phyloP scores from a whole-genome alignment of 768 basidiomycete genomes.

The Pholiota microspora region DNA sequence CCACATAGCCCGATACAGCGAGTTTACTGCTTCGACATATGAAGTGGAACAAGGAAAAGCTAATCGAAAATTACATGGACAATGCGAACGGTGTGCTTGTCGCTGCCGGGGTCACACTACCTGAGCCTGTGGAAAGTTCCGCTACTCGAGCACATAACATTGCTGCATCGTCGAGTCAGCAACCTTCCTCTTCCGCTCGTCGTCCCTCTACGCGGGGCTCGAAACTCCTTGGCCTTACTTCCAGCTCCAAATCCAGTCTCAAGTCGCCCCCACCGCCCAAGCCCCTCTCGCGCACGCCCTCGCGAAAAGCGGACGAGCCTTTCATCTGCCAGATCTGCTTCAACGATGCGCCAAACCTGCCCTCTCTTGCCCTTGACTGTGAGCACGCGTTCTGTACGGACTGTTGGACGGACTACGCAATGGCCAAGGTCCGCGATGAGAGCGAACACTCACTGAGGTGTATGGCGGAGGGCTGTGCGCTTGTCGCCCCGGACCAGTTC shows the following conservation, averaged over 20 bases:
- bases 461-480: slow-evolving; percentile 76
- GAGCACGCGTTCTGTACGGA: slow-evolving; percentile 80
- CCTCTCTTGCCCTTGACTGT: slow-evolving; percentile 74
- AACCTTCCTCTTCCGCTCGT: slow-evolving; percentile 15
- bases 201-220: slow-evolving; percentile 36
- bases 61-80: slow-evolving; percentile 98
- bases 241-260: slow-evolving; percentile 26
- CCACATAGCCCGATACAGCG: slow-evolving; percentile 59
- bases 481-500: slow-evolving; percentile 65
- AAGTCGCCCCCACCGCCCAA: slow-evolving; percentile 27
- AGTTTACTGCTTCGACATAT: slow-evolving; percentile 77
- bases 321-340: slow-evolving; percentile 96
- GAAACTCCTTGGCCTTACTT: slow-evolving; percentile 34
- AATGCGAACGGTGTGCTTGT: slow-evolving; percentile 69
- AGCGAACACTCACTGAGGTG: slow-evolving; percentile 71
- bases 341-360: slow-evolving; percentile 60
- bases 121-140: slow-evolving; percentile 40
- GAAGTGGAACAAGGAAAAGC: slow-evolving; percentile 94
- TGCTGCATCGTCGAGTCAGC: slow-evolving; percentile 16
- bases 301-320: slow-evolving; percentile 36
- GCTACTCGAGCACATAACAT: slow-evolving; percentile 28
- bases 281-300: slow-evolving; percentile 22
- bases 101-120: slow-evolving; percentile 64
- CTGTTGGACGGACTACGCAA: slow-evolving; percentile 83
- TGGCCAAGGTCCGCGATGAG: slow-evolving; percentile 81